Evolutionary conservation across 768 basidiomycete species (phyloP).

Genomic region (Pulveroboletus sp.): DNA sequence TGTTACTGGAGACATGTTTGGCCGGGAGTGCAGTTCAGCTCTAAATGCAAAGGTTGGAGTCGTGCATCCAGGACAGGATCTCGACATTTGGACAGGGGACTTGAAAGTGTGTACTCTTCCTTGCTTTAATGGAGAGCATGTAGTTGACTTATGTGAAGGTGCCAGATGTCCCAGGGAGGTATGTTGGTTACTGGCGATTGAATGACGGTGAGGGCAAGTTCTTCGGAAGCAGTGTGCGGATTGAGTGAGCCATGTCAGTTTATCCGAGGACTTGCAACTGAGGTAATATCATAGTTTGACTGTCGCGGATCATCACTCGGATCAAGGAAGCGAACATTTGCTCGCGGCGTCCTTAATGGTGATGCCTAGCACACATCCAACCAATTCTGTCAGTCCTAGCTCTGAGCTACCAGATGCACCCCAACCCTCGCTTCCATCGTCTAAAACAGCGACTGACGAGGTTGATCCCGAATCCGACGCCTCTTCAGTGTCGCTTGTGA

Average conservation of each 20-base stretch:
- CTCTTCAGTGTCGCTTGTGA: constrained; percentile 56
- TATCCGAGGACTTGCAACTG: not conserved
- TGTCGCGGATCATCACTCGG: constrained; percentile 49
- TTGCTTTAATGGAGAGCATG: not conserved
- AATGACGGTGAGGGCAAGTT: constrained; percentile 50
- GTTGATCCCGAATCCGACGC: constrained; percentile 34
- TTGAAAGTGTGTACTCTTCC: constrained; percentile 51
- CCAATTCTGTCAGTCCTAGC: constrained; percentile 10
- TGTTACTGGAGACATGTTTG: constrained; percentile 63
- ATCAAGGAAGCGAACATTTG: constrained; percentile 41
- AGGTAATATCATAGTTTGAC: constrained; percentile 45
- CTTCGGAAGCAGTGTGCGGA: constrained; percentile 72
- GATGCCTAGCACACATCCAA: constrained; percentile 47
- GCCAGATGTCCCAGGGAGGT: constrained; percentile 67
- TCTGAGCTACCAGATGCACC: constrained; percentile 5
- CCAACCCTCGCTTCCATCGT: constrained; percentile 15
- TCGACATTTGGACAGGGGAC: constrained; percentile 68
- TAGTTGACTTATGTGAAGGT: constrained; percentile 39
- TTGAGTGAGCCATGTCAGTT: constrained; percentile 53
- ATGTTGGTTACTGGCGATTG: constrained; percentile 75
- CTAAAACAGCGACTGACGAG: constrained; percentile 38
- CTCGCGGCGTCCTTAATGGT: constrained; percentile 62
- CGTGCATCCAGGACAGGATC: constrained; percentile 51
- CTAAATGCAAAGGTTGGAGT: constrained; percentile 46
- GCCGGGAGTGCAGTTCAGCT: constrained; percentile 30